These are phyloP conservation scores for Eucalyptus marginata DNA, from an alignment of 345 rosid species.

Conservation along the genomic window DNA sequence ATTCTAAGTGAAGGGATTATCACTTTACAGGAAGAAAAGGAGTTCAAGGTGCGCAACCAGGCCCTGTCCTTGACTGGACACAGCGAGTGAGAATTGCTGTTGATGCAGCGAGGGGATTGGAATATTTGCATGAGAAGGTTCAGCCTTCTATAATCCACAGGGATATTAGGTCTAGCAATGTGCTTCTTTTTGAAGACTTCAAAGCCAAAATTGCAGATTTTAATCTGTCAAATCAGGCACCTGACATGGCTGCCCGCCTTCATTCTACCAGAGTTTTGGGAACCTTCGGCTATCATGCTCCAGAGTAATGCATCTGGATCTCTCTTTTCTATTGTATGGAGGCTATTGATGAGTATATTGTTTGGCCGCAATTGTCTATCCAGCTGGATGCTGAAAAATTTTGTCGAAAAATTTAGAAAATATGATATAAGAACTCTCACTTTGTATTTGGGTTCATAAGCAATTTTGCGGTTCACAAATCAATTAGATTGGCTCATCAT, in stretches of 20 bases:
- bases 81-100: conserved; percentile 37
- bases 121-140: conserved; percentile 33
- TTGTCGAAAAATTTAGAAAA: neutral
- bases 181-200: conserved; percentile 30
- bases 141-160: conserved; percentile 32
- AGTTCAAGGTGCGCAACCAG: conserved; percentile 49
- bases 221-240: conserved; percentile 39
- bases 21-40: conserved; percentile 28
- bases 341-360: neutral
- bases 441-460: neutral
- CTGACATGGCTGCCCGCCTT: conserved; percentile 48
- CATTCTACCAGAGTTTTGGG: conserved; percentile 45
- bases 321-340: neutral
- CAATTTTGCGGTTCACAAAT: neutral
- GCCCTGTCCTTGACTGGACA: conserved; percentile 40
- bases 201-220: conserved; percentile 46
- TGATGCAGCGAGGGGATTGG: conserved; percentile 36
- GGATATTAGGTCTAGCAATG: conserved; percentile 43
- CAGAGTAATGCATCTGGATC: conserved; percentile 20
- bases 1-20: neutral
- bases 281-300: conserved; percentile 45
- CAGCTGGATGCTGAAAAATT: neutral
- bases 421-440: neutral
- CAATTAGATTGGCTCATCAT: neutral
- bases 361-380: neutral